Evolutionary conservation across 148 eudicot species (phyloP), one percentile per base, ranked within the genome.

Genomic region (Camellia granthamiana): DNA sequence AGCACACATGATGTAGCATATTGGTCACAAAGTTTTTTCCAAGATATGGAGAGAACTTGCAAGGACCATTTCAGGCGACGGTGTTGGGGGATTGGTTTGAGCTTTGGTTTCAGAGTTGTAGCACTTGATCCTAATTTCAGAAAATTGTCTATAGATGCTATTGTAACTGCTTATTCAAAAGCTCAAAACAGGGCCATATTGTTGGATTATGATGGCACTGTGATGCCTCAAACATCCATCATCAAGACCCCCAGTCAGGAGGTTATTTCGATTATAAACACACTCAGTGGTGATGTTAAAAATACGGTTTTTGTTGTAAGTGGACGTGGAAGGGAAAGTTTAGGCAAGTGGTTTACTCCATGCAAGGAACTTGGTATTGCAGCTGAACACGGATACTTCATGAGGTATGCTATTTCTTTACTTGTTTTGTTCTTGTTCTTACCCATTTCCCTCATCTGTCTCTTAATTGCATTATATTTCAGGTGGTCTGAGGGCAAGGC

Each of bases 1-100:
- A 84, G 89, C 80, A 82, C 89, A 51, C 89, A 87, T 59, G 89
- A 87, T 63, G 89, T 87, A 3, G 84, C 85, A 4, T 87, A 82
- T 75, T 87, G 89, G 89, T 77, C 89, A 2, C 74, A 81, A 47
- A 87, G 89, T 76, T 87, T 87, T 58, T 87, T 84, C 78, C 89
- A 87, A 51, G 89, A 87, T 75, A n/a, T 87, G 82, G 87, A 87
- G 87, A 84, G 89, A 69, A 84, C 85, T 30, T 87, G 89, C 71
- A 80, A 71, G 63, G 89, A 87, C 79, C 89, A 87, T 62, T 87
- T 87, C 70, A 80, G 77, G 55, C 67, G 84, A 78, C 61, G 84
- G 21, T 87, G 89, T 66, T 87, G 87, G 87, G 89, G 89, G 52
- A 87, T 87, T 73, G 89, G 89, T 12, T 82, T 87, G 49, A 81